Base-by-base conservation (phyloP, 192 early-diverging fungal genomes). In the Spinellus fusiger region DNA sequence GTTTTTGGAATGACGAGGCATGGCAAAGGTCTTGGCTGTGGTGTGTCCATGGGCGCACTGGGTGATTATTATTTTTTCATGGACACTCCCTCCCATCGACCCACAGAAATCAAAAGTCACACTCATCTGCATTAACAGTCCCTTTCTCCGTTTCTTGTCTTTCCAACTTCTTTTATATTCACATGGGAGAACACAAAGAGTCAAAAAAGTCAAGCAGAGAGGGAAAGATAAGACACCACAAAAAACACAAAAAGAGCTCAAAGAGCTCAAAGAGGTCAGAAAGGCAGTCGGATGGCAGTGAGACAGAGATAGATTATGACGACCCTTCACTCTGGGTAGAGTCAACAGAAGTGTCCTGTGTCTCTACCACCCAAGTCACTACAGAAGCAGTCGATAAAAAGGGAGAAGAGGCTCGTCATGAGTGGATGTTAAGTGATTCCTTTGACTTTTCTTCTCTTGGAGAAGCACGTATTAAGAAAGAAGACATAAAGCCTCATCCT, bases 1-100 rank as follows among this genome's bases (percentile, higher is more conserved):
- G 74, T 95, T 95, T 64, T 94, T 97, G 15, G 91, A 93, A 73
- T 97, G 94, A 13, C 92, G 85, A 44, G 85, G 82, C 85, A 91
- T 91, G 64, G 38, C 3, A n/a, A n/a, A n/a, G n/a, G n/a, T n/a
- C n/a, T n/a, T n/a, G n/a, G n/a, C n/a, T n/a, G n/a, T n/a, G n/a
- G n/a, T n/a, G n/a, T n/a, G n/a, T n/a, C n/a, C n/a, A n/a, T n/a
- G n/a, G n/a, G n/a, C n/a, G n/a, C n/a, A n/a, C n/a, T n/a, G n/a
- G n/a, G n/a, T n/a, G n/a, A n/a, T n/a, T n/a, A n/a, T n/a, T n/a
- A n/a, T n/a, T n/a, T n/a, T n/a, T n/a, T n/a, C n/a, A n/a, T n/a
- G n/a, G n/a, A n/a, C n/a, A n/a, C n/a, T n/a, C n/a, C n/a, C n/a
- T n/a, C n/a, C n/a, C n/a, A n/a, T n/a, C n/a, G n/a, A n/a, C n/a